Conservation (phyloP, 2,329 filamentous ascomycete species). For the Alternaria gaisen region DNA sequence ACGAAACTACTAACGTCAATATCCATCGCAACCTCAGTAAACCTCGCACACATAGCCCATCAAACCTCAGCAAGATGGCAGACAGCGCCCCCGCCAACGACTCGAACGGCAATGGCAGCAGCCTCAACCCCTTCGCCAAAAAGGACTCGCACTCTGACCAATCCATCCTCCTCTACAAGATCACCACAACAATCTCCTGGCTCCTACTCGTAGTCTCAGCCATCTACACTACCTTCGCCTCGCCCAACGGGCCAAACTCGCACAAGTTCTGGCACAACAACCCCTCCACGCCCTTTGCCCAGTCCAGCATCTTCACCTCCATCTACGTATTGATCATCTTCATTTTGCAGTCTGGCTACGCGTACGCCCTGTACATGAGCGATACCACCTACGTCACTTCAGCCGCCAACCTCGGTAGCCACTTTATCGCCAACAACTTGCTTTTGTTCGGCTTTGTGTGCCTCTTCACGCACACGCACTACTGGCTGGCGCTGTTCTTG, state of each 20-base stretch:
- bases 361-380: constrained; percentile 77
- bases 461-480: constrained; percentile 80
- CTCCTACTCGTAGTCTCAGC: constrained; percentile 74
- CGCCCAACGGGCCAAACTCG: constrained; percentile 67
- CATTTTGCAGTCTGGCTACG: constrained; percentile 77
- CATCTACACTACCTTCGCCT: constrained; percentile 76
- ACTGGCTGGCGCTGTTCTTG: constrained; percentile 78
- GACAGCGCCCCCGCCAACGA: constrained; percentile 11
- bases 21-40: not conserved
- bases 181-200: constrained; percentile 78
- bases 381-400: constrained; percentile 70
- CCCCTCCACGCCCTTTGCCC: constrained; percentile 75
- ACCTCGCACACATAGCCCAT: not conserved
- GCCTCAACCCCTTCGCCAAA: constrained; percentile 76
- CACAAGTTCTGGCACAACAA: constrained; percentile 80
- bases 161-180: constrained; percentile 76
- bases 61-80: constrained; percentile 15
- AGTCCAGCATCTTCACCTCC: constrained; percentile 69
- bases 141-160: constrained; percentile 70
- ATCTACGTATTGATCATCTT: constrained; percentile 85
- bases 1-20: not conserved
- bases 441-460: constrained; percentile 83
- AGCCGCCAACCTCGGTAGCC: constrained; percentile 79
- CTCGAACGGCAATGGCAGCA: constrained; percentile 59
- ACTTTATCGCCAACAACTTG: constrained; percentile 88